Conservation (phyloP, 2,329 filamentous ascomycete genomes). For the Fusarium paranaense region DNA sequence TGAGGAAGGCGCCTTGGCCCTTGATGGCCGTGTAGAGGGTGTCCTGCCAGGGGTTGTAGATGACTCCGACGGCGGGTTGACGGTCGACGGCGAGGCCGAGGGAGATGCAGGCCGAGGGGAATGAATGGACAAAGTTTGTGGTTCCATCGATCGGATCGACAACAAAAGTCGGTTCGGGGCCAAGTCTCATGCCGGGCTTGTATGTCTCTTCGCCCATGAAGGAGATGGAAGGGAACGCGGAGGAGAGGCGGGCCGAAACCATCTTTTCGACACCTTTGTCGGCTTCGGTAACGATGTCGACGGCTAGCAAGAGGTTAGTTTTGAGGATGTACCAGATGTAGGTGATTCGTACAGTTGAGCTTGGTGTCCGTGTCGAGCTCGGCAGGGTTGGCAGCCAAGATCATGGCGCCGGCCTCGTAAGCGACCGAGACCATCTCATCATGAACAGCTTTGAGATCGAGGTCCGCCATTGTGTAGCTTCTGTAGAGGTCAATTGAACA, state of each 20-base stretch:
- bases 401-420: constrained; percentile 73
- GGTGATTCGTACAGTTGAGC: constrained; percentile 67
- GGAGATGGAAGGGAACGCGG: constrained; percentile 65
- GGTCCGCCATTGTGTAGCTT: constrained; percentile 59
- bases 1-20: constrained; percentile 74
- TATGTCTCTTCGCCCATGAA: constrained; percentile 86
- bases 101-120: constrained; percentile 81
- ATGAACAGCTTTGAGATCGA: constrained; percentile 71
- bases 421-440: constrained; percentile 71
- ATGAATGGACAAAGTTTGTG: constrained; percentile 83
- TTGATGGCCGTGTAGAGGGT: constrained; percentile 76
- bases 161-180: constrained; percentile 78
- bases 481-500: not conserved
- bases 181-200: constrained; percentile 72
- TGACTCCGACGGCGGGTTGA: constrained; percentile 75
- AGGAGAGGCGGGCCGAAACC: constrained; percentile 64
- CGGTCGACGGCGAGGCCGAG: constrained; percentile 76
- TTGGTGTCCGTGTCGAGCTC: constrained; percentile 70
- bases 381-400: constrained; percentile 69
- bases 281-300: constrained; percentile 76
- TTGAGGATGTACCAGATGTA: not conserved
- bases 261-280: constrained; percentile 74
- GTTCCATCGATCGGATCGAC: constrained; percentile 85
- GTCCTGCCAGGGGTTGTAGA: constrained; percentile 83
- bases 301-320: constrained; percentile 57